Evolutionary conservation across 495 filamentous ascomycete genomes (phyloP).

Genomic region (Aspergillus heteromorphus): DNA sequence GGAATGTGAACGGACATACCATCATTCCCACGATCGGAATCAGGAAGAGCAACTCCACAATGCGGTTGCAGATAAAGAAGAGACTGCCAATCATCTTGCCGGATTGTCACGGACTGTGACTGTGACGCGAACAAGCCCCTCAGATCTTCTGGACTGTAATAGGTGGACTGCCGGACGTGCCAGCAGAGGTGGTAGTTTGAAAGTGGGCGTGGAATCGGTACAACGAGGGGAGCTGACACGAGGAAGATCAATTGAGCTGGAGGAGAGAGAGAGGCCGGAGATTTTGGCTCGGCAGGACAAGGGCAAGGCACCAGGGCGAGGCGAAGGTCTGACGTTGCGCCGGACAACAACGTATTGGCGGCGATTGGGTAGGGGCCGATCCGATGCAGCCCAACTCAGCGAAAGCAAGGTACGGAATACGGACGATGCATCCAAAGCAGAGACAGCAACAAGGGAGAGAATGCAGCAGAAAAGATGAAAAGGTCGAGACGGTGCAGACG

Average conservation of each 20-base stretch:
- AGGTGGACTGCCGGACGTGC: neutral
- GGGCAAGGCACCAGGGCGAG: neutral
- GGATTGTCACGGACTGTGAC: constrained; percentile 11
- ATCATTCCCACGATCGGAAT: constrained; percentile 89
- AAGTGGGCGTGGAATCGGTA: constrained; percentile 1
- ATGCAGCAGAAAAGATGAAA: constrained; percentile 6
- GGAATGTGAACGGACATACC: constrained; percentile 26
- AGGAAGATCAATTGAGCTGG: neutral
- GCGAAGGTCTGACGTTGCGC: neutral
- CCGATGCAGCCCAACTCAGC: constrained; percentile 5
- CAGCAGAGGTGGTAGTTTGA: neutral
- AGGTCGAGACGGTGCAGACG: too few species aligned
- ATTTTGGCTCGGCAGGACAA: too few species aligned
- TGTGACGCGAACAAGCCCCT: neutral
- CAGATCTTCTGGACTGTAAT: neutral
- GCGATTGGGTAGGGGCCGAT: neutral
- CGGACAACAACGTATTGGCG: constrained; percentile 2
- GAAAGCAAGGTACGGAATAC: constrained; percentile 8
- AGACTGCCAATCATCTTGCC: constrained; percentile 68
- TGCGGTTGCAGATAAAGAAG: constrained; percentile 78
- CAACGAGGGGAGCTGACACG: constrained; percentile 8
- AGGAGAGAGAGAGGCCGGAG: neutral
- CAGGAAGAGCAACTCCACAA: constrained; percentile 76
- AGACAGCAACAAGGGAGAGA: constrained; percentile 1
- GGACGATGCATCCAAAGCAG: constrained; percentile 4